phyloP scores from a whole-genome alignment of 139 green algal species.

The Edaphochlamys debaryana region DNA sequence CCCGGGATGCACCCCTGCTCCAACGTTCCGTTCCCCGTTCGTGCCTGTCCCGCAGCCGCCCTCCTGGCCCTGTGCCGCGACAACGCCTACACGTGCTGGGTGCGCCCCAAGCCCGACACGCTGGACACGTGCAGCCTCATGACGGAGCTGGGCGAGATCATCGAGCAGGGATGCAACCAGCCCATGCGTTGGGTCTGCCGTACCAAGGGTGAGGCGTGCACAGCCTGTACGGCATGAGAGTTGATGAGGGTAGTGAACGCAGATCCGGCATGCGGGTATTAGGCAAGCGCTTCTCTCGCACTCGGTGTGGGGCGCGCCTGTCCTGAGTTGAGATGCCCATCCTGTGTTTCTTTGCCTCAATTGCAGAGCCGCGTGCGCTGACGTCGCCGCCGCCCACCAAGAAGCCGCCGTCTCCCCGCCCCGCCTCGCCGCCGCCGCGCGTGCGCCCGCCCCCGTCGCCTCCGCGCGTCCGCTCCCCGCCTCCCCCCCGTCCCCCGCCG shows the following conservation, averaged over 20 bases:
- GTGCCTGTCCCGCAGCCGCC: background rate
- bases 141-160: background rate
- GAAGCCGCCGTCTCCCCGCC: background rate
- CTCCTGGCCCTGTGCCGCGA: background rate
- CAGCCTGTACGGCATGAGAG: background rate
- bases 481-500: no score
- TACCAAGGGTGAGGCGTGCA: background rate
- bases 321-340: no score
- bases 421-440: background rate
- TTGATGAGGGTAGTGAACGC: background rate
- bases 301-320: no score
- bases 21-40: no score
- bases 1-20: background rate
- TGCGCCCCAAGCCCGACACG: background rate
- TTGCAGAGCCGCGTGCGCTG: background rate
- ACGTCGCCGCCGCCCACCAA: background rate
- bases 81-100: background rate
- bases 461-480: background rate
- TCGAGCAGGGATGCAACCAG: background rate
- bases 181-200: background rate
- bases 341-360: no score
- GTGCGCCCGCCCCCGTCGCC: background rate
- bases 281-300: no score
- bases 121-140: background rate
- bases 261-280: no score